phyloP scores from a whole-genome alignment of 768 basidiomycete genomes.

The Naganishia kalamii region DNA sequence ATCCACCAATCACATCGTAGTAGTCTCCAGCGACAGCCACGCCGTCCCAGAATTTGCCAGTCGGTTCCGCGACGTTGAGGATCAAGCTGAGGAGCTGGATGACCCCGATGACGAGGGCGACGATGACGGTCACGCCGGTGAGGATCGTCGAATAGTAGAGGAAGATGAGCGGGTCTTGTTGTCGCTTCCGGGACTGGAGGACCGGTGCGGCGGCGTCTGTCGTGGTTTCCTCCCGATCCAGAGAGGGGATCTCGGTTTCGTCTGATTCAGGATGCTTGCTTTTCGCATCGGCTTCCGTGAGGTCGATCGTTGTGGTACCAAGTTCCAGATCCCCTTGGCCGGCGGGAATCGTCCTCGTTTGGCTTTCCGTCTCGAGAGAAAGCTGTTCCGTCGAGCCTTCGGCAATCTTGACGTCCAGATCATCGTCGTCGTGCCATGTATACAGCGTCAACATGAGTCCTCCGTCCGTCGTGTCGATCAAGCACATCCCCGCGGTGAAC shows the following conservation, averaged over 20 bases:
- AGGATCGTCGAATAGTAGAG: slow-evolving; percentile 22
- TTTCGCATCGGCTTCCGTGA: not conserved
- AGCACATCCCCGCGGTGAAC: slow-evolving; percentile 22
- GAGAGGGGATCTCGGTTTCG: not conserved
- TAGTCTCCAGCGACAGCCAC: slow-evolving; percentile 14
- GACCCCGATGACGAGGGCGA: slow-evolving; percentile 18
- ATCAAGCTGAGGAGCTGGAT: slow-evolving; percentile 17
- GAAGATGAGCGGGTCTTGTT: slow-evolving; percentile 18
- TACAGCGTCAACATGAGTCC: slow-evolving; percentile 16
- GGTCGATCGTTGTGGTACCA: not conserved
- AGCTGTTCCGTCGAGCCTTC: not conserved
- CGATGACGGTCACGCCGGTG: slow-evolving; percentile 14
- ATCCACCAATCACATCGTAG: slow-evolving; percentile 19
- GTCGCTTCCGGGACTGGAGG: slow-evolving; percentile 6
- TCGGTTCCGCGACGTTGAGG: slow-evolving; percentile 17
- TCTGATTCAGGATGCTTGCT: not conserved
- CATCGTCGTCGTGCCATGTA: slow-evolving; percentile 18
- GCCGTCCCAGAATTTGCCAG: slow-evolving; percentile 22
- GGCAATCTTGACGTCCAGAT: not conserved
- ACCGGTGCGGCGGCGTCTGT: not conserved
- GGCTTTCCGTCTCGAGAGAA: not conserved
- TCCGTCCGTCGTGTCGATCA: slow-evolving; percentile 19
- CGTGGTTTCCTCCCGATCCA: not conserved
- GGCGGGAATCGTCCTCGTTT: not conserved
- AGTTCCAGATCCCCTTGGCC: not conserved